phyloP scores from a whole-genome alignment of 331 rosid genomes.

The Pyracantha coccinea region DNA sequence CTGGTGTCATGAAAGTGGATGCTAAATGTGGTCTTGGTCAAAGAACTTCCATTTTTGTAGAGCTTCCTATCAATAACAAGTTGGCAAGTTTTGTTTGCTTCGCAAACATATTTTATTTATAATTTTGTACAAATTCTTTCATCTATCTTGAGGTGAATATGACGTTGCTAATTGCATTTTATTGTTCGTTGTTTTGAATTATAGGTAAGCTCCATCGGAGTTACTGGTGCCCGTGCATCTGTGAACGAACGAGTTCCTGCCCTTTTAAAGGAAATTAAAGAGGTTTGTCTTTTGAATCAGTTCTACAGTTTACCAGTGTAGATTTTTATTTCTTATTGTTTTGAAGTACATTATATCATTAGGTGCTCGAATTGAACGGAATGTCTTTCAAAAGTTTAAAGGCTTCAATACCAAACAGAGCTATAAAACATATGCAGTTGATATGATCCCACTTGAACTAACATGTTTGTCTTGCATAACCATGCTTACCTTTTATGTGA shows the following conservation, averaged over 20 bases:
- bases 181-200: constrained; percentile 18
- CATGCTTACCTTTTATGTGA: background rate
- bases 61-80: background rate
- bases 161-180: background rate
- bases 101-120: background rate
- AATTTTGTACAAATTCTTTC: background rate
- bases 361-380: background rate
- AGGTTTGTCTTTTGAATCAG: constrained; percentile 43
- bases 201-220: constrained; percentile 92
- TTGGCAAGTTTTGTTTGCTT: background rate
- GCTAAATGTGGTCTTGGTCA: background rate
- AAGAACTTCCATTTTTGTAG: background rate
- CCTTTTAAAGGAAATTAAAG: constrained; percentile 66
- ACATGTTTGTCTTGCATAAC: background rate
- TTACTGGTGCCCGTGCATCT: constrained; percentile 88
- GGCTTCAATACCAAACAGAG: background rate
- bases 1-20: background rate
- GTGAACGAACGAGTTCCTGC: constrained; percentile 50
- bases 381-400: background rate
- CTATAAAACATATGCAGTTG: background rate
- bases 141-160: constrained; percentile 3
- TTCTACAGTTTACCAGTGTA: background rate
- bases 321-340: background rate
- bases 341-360: background rate
- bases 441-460: background rate